Percentiles rank a stretch among this genome's conserved stretches.
Evolutionary conservation across 164 flowering plant genomes (phyloP).

Genomic region (Piper betle): DNA sequence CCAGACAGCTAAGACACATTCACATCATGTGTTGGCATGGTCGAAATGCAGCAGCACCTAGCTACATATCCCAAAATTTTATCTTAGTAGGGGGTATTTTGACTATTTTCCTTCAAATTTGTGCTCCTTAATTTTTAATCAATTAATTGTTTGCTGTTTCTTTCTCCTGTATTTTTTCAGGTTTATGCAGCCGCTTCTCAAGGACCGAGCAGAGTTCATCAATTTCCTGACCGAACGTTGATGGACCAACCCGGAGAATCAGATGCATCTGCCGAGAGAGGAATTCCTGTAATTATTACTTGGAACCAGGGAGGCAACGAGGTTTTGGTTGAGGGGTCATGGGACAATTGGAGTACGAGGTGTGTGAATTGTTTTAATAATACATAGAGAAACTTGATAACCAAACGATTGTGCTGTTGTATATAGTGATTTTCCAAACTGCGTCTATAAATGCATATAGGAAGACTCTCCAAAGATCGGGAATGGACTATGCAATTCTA

Average conservation of each 20-base stretch:
- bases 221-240: slow-evolving; percentile 27
- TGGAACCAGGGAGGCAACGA: slow-evolving; percentile 74
- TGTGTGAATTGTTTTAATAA: slow-evolving; percentile 3
- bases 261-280: slow-evolving; percentile 38
- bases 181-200: slow-evolving; percentile 56
- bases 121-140: not conserved
- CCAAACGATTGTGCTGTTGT: too few relatives aligned
- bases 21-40: not conserved
- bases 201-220: slow-evolving; percentile 28
- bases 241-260: slow-evolving; percentile 25
- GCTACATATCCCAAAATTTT: too few relatives aligned
- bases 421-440: not conserved
- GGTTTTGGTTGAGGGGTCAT: slow-evolving; percentile 86
- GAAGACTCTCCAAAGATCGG: slow-evolving; percentile 57
- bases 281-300: slow-evolving; percentile 66
- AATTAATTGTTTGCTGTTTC: not conserved
- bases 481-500: slow-evolving; percentile 66
- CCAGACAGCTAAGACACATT: not conserved
- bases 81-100: not conserved
- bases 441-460: slow-evolving; percentile 21
- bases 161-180: slow-evolving; percentile 22
- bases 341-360: slow-evolving; percentile 91
- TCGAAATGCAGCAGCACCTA: too few relatives aligned
- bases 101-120: not conserved
- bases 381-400: too few relatives aligned